Evolutionary conservation across 805 yeast species (phyloP), one percentile per base, ranked within the genome.

Genomic region (Metschnikowia kunwiensis): DNA sequence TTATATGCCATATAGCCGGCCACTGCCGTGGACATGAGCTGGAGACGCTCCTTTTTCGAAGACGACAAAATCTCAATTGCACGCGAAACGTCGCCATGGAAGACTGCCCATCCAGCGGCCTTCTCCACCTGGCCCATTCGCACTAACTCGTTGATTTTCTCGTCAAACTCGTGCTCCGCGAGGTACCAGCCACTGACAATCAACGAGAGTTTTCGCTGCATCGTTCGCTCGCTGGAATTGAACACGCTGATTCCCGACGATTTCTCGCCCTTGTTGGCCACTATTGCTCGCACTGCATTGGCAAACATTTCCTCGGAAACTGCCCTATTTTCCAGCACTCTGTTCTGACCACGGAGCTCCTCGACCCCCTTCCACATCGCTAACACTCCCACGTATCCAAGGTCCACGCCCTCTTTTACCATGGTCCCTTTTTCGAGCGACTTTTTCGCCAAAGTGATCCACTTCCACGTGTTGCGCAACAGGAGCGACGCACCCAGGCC

Each of bases 51-150:
- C 40, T 76, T 80, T 32, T 79, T 79, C 2, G 95, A 77, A n/a
- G 75, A 68, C 0, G 85, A 78, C 36, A 91, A 64, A n/a, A 87
- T 82, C 27, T 77, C 78, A 4, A 89, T 84, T 0, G 97, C 95
- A 32, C 79, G 72, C 2, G 76, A 72, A 2, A 91, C 84, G 57
- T 88, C 86, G 5, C 95, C 96, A 55, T 86, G 91, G 58, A 91
- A 91, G 0, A 88, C 89, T 0, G 97, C 97, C 95, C 96, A 86
- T 0, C 95, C 97, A 1, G 97, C 98, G 1, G 98, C 97, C 54
- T 91, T 81, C 43, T 88, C 95, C 44, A 74, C 75, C 41, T 76
- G 74, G 0, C 84, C 88, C 11, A 65, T 58, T 0, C 63, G 58
- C 15, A 81, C 76, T 26, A 91, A 67, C 26, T 69, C 66, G 15